Evolutionary conservation across 2,329 filamentous ascomycete genomes (phyloP).

Genomic region (Nigrospora sphaerica): DNA sequence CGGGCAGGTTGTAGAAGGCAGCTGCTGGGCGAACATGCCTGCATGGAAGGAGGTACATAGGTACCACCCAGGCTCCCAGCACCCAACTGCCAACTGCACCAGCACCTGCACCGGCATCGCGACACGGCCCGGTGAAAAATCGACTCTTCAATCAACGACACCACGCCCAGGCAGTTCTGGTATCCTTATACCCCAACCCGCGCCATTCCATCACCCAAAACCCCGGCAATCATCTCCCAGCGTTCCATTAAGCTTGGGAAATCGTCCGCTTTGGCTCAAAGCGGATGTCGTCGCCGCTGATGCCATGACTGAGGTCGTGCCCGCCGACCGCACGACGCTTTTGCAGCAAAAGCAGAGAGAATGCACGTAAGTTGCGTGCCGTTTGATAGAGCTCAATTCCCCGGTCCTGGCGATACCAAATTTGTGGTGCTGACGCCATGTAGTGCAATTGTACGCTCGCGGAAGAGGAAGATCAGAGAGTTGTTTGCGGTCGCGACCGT

Average conservation of each 20-base stretch:
- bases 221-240: slow-evolving; percentile 21
- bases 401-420: slow-evolving; percentile 38
- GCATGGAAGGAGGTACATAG: too few species aligned
- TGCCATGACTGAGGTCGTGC: slow-evolving; percentile 67
- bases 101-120: too few species aligned
- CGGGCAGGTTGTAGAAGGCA: too few species aligned
- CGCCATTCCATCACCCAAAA: slow-evolving; percentile 27
- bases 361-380: slow-evolving; percentile 45
- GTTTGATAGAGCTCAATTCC: slow-evolving; percentile 40
- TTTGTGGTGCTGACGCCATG: slow-evolving; percentile 34
- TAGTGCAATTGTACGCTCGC: slow-evolving; percentile 71
- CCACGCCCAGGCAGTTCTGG: too few species aligned
- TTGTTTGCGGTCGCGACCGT: slow-evolving; percentile 75
- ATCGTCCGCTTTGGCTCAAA: slow-evolving; percentile 55
- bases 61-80: too few species aligned
- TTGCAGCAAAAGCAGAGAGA: slow-evolving; percentile 59
- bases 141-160: too few species aligned
- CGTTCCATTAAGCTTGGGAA: slow-evolving; percentile 24
- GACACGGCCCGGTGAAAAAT: too few species aligned
- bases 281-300: slow-evolving; percentile 63
- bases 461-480: slow-evolving; percentile 86
- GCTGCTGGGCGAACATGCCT: too few species aligned
- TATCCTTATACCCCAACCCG: slow-evolving; percentile 24
- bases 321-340: slow-evolving; percentile 58
- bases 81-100: too few species aligned